Conservation (phyloP, 805 yeast species). For the Hanseniaspora clermontiae region DNA sequence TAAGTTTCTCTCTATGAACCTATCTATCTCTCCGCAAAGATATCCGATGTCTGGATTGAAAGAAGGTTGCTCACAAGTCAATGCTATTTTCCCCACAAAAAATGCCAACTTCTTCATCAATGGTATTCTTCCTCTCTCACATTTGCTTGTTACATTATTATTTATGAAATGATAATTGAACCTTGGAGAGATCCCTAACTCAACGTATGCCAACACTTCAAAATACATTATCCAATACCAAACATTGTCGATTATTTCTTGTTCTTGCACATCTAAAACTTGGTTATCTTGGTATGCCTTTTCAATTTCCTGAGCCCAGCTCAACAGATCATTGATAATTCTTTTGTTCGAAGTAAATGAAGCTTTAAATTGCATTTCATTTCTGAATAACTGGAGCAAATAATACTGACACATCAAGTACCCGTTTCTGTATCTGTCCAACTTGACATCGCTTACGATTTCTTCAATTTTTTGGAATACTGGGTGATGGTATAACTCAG, state of each 20-base stretch:
- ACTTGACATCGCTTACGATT: background rate
- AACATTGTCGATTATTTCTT: background rate
- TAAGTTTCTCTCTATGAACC: background rate
- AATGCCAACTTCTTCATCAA: background rate
- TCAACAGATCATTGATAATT: background rate
- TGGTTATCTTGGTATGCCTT: background rate
- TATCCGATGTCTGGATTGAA: constrained; percentile 7
- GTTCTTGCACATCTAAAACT: background rate
- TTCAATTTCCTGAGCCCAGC: constrained; percentile 5
- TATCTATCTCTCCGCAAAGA: constrained; percentile 1
- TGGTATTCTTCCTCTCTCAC: constrained; percentile 6
- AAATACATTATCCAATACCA: constrained; percentile 7
- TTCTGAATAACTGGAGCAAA: background rate
- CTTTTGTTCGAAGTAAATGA: background rate
- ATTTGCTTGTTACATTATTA: background rate
- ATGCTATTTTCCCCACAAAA: background rate
- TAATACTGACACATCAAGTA: background rate
- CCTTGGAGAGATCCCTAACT: background rate
- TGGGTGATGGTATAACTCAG: constrained; percentile 2
- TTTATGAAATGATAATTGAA: background rate
- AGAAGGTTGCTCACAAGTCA: background rate
- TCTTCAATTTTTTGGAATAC: background rate
- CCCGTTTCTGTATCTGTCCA: background rate
- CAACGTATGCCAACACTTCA: constrained; percentile 5
- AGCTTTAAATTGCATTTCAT: constrained; percentile 4